Percentiles rank a stretch among this genome's conserved stretches.
Conservation (phyloP, 768 basidiomycete species). For the Fomitopsis serialis region DNA sequence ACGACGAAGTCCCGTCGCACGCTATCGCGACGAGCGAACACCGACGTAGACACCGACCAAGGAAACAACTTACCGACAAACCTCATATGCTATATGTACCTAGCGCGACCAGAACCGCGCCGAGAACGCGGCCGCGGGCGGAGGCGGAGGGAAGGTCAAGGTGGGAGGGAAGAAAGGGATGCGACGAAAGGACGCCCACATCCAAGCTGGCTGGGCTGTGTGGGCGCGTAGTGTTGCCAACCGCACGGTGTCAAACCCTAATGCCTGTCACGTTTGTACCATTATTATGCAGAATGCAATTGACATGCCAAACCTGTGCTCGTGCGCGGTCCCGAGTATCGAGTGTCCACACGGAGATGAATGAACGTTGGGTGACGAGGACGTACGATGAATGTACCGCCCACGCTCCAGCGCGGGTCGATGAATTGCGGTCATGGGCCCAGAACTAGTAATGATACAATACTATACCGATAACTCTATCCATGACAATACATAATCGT, state of each 20-base stretch:
- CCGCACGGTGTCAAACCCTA: background rate
- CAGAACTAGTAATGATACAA: background rate
- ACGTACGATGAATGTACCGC: background rate
- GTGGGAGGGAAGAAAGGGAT: no score
- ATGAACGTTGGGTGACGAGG: no score
- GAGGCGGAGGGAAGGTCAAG: no score
- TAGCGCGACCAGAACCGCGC: no score
- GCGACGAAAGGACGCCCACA: no score
- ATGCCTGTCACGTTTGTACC: background rate
- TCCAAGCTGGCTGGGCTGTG: background rate
- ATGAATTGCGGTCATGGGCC: no score
- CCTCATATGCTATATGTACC: no score
- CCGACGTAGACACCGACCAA: background rate
- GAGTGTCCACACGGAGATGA: no score
- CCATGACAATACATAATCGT: background rate
- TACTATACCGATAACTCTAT: background rate
- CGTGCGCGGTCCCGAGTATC: background rate
- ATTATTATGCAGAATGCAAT: background rate
- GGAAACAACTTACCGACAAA: no score
- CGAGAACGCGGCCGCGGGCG: no score
- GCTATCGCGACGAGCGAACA: background rate
- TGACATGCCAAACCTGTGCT: background rate
- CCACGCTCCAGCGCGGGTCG: background rate
- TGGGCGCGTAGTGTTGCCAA: background rate
- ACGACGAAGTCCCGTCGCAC: no score